phyloP scores from a whole-genome alignment of 2,329 filamentous ascomycete species.

The Trichoderma gracile region DNA sequence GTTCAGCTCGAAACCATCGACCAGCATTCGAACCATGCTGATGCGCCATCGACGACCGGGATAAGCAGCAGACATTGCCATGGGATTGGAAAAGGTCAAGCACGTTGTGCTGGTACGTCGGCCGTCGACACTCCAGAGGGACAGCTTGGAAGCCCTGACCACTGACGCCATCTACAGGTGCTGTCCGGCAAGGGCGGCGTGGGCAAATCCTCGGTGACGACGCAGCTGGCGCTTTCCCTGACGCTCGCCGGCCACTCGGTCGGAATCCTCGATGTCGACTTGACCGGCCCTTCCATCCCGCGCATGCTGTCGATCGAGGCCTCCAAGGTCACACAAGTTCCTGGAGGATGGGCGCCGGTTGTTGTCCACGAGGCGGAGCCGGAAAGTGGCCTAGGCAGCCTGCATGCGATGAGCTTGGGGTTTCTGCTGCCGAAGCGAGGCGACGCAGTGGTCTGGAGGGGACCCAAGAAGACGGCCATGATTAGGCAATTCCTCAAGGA shows the following conservation, averaged over 20 bases:
- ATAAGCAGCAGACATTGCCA: constrained; percentile 28
- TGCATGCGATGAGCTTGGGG: constrained; percentile 88
- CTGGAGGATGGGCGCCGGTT: constrained; percentile 90
- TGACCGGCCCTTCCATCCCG: constrained; percentile 95
- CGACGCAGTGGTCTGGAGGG: constrained; percentile 95
- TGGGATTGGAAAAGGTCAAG: constrained; percentile 60
- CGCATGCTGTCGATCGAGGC: constrained; percentile 89
- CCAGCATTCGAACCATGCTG: not conserved
- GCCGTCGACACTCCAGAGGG: not conserved
- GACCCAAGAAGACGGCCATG: constrained; percentile 99
- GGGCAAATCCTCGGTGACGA: constrained; percentile 96
- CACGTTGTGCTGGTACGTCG: constrained; percentile 69
- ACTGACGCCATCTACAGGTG: constrained; percentile 47
- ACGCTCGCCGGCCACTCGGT: constrained; percentile 83
- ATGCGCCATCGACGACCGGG: constrained; percentile 4
- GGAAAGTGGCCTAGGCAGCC: constrained; percentile 56
- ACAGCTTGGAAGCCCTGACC: not conserved
- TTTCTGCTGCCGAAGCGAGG: constrained; percentile 82
- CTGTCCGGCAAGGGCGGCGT: constrained; percentile 98
- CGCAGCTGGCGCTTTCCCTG: constrained; percentile 88
- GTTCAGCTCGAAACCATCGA: not conserved
- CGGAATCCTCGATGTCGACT: constrained; percentile 92
- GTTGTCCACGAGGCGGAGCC: constrained; percentile 68
- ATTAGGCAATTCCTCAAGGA: constrained; percentile 93
- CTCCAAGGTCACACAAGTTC: constrained; percentile 86